Percentiles rank a stretch among this genome's conserved stretches.
Conservation (phyloP, 345 rosid genomes). For the Corchorus capsularis region DNA sequence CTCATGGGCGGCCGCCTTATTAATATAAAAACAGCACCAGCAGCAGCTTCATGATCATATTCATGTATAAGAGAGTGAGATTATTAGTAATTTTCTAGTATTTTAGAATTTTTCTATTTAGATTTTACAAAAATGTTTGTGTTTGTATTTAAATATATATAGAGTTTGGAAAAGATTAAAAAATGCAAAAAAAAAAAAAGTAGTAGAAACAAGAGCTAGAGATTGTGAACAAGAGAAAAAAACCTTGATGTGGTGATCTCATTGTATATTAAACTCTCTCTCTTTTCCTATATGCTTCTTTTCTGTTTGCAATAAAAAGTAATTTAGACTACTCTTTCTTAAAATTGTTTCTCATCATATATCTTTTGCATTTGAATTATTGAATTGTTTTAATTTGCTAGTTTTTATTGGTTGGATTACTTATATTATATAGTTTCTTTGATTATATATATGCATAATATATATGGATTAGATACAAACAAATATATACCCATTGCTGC, state of each 20-base stretch:
- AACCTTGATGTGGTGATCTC: slow-evolving; percentile 11
- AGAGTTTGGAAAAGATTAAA: slow-evolving; percentile 13
- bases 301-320: slow-evolving; percentile 31
- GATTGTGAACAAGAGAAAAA: slow-evolving; percentile 18
- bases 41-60: not conserved
- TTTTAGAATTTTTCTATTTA: not conserved
- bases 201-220: not conserved
- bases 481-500: not conserved
- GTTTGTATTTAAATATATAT: slow-evolving; percentile 11
- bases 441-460: not conserved
- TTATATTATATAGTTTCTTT: not conserved
- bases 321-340: slow-evolving; percentile 16
- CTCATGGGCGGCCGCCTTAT: slow-evolving; percentile 58
- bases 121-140: slow-evolving; percentile 13
- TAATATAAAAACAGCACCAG: slow-evolving; percentile 11
- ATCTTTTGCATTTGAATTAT: not conserved
- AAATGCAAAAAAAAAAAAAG: not conserved
- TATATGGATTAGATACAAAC: not conserved
- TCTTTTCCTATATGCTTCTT: slow-evolving; percentile 11
- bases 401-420: not conserved
- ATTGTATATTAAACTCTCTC: slow-evolving; percentile 27
- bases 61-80: not conserved
- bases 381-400: not conserved
- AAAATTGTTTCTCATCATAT: slow-evolving; percentile 5
- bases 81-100: not conserved